Conservation (phyloP, 108 stramenopile species). For the Nitzschia putrida region DNA sequence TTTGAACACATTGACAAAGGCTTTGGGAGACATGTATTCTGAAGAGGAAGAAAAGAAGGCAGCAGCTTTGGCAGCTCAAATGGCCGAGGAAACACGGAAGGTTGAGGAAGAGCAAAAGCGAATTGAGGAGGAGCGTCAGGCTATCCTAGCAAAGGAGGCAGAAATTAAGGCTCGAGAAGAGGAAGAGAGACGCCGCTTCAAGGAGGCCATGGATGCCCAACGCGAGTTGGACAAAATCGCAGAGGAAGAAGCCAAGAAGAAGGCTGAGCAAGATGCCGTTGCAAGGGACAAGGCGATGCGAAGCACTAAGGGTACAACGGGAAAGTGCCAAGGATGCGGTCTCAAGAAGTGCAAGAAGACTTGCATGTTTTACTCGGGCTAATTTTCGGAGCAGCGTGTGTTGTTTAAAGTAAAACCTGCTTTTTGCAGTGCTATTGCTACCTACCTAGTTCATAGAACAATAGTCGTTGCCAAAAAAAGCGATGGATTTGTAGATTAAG, state of each 20-base stretch:
- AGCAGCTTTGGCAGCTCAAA: slow-evolving; percentile 45
- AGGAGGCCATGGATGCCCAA: slow-evolving; percentile 92
- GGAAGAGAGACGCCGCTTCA: slow-evolving; percentile 78
- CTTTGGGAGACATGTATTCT: slow-evolving; percentile 74
- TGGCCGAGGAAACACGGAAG: slow-evolving; percentile 58
- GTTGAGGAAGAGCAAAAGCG: slow-evolving; percentile 74
- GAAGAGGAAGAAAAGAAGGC: slow-evolving; percentile 60
- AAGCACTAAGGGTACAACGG: slow-evolving; percentile 69
- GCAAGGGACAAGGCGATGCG: slow-evolving; percentile 66
- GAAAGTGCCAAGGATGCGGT: slow-evolving; percentile 88
- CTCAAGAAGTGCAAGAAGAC: slow-evolving; percentile 89
- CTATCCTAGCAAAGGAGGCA: slow-evolving; percentile 63
- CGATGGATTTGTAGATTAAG: too few species aligned
- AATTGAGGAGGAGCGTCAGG: slow-evolving; percentile 68
- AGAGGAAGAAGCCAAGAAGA: slow-evolving; percentile 50
- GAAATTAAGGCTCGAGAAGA: slow-evolving; percentile 65
- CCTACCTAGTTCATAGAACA: too few species aligned
- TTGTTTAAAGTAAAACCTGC: too few species aligned
- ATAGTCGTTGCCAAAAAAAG: too few species aligned
- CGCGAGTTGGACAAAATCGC: slow-evolving; percentile 68
- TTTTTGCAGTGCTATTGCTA: too few species aligned
- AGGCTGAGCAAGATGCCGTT: slow-evolving; percentile 62
- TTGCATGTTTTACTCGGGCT: slow-evolving; percentile 64
- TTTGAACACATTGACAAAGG: slow-evolving; percentile 74
- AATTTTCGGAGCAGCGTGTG: not conserved